phyloP scores from a whole-genome alignment of 495 filamentous ascomycete species.

The Schizothecium vesticola region DNA sequence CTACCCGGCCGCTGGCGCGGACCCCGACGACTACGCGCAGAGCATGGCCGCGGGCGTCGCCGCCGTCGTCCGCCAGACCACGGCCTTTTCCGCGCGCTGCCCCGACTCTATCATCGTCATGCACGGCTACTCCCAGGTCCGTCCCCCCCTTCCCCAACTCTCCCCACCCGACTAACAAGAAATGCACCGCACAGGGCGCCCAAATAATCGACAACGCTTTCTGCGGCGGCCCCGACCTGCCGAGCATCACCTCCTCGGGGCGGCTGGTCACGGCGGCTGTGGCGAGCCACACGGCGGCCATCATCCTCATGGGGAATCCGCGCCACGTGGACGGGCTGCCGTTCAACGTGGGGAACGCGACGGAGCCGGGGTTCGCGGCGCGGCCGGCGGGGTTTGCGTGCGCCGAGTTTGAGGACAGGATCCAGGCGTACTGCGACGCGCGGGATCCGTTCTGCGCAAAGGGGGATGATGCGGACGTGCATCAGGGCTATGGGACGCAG shows the following conservation, averaged over 20 bases:
- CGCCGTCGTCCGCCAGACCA: constrained; percentile 50
- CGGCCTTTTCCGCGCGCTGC: constrained; percentile 44
- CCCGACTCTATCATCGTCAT: constrained; percentile 49
- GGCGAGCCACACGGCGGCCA: constrained; percentile 48
- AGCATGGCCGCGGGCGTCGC: constrained; percentile 45
- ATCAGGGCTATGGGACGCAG: constrained; percentile 53
- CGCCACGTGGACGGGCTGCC: constrained; percentile 45
- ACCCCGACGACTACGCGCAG: constrained; percentile 38
- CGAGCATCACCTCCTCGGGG: constrained; percentile 42
- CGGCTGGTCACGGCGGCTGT: constrained; percentile 41
- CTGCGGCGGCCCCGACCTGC: constrained; percentile 53
- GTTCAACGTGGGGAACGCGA: constrained; percentile 55
- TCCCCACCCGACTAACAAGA: background rate
- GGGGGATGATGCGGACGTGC: constrained; percentile 47
- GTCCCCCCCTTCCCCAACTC: background rate
- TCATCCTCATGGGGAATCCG: constrained; percentile 57
- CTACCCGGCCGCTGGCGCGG: constrained; percentile 55
- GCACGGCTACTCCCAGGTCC: constrained; percentile 55
- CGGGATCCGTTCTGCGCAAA: constrained; percentile 58
- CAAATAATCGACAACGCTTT: constrained; percentile 58
- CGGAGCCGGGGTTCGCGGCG: constrained; percentile 52
- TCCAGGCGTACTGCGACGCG: constrained; percentile 55
- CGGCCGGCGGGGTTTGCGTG: constrained; percentile 50
- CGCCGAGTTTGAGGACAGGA: constrained; percentile 43
- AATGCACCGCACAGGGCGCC: constrained; percentile 37